Base-by-base conservation (phyloP, 2,329 filamentous ascomycete species). In the Malbranchea zuffiana region DNA sequence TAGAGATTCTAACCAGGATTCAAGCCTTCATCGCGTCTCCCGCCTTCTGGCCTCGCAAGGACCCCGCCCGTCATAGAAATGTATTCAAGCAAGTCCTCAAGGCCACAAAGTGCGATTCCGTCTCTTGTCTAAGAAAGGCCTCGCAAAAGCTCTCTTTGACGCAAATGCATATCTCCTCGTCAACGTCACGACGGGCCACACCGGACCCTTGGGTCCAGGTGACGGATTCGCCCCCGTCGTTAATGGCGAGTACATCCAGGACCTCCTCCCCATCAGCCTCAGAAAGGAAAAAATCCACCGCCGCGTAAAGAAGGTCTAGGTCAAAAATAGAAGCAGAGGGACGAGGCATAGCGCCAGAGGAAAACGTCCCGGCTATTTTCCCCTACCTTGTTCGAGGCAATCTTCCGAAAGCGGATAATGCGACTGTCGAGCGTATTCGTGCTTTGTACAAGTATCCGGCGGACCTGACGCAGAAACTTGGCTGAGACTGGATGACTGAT, bases 1-100 rank as follows among this genome's bases (percentile, higher is more conserved):
- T n/a, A 13, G 4, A 4, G 18, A 5, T 19, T 6, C 5, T 8
- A 18, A 10, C 3, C n/a, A 7, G 12, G 17, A 12, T 23, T 13
- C 10, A 25, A 25, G 42, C 42, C 11, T 42, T 44, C 26, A 35
- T 44, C 11, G 32, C 42, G n/a, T 44, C 36, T 11, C 35, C 42
- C 2, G 32, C n/a, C 11, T 11, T 44, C 6, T 27, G 34, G 25
- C 36, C 40, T n/a, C 36, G 35, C 15, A 12, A 24, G 15, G 30
- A 43, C 12, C 32, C 37, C 7, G 28, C 28, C 20, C 32, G 36
- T 2, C 32, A 29, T 20, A 20, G 34, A 13, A 36, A 32, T 4
- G 28, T 44, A 16, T 44, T 32, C 15, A 26, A 44, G 12, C 16
- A 19, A 21, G 30, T 42, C 13, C 30, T 44, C 4, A 33, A 40